These are phyloP conservation scores for Rhizomucor miehei DNA, from an alignment of 371 early-diverging fungal species.

Conservation along the genomic window DNA sequence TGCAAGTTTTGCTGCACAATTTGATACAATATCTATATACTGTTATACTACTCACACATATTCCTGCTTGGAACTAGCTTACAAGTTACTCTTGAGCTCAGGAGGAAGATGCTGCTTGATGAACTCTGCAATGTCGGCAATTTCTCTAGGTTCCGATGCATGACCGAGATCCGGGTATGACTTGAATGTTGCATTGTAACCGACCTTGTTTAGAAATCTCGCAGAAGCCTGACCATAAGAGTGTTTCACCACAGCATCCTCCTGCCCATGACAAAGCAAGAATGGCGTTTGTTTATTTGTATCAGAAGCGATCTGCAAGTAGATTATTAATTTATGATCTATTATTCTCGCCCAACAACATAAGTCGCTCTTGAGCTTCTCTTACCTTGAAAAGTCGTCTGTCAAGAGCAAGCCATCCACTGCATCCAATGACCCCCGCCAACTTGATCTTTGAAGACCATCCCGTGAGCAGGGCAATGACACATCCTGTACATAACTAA, in stretches of 20 bases:
- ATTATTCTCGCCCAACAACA: no score
- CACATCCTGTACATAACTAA: constrained; percentile 48
- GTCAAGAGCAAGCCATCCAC: constrained; percentile 79
- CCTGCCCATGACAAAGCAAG: constrained; percentile 86
- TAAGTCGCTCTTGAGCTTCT: not conserved
- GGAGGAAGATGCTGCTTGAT: constrained; percentile 31
- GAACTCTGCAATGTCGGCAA: constrained; percentile 73
- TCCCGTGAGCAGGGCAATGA: constrained; percentile 70
- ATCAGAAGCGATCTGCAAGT: constrained; percentile 8
- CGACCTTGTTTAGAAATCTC: constrained; percentile 62
- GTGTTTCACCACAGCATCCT: constrained; percentile 75
- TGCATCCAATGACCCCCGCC: constrained; percentile 65
- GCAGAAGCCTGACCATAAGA: constrained; percentile 69
- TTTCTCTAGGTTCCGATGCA: constrained; percentile 67
- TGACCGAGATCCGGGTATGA: constrained; percentile 85
- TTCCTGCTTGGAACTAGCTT: no score
- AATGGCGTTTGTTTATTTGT: constrained; percentile 74
- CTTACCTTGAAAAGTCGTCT: constrained; percentile 53
- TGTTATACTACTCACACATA: no score
- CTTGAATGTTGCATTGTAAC: constrained; percentile 70
- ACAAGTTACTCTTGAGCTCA: constrained; percentile 7
- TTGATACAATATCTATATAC: no score
- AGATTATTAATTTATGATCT: not conserved
- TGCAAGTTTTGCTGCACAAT: no score
- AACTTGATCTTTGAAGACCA: constrained; percentile 70